Percentiles rank a stretch among this genome's conserved stretches.
phyloP scores from a whole-genome alignment of 2,329 filamentous ascomycete species.

The Thielaviopsis populi region DNA sequence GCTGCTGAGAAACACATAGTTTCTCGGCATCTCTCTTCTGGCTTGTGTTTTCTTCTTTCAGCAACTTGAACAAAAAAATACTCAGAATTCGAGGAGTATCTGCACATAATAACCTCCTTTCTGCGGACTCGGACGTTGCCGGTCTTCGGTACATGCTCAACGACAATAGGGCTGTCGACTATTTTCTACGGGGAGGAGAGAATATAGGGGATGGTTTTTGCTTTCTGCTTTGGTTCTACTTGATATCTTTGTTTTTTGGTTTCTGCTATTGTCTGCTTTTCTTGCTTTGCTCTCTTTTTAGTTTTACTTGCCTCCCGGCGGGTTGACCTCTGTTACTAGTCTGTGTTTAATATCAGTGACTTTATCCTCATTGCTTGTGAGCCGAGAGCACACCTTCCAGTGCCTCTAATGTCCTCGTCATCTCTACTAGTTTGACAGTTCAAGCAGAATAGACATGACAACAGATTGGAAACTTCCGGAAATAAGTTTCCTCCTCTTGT shows the following conservation, averaged over 20 bases:
- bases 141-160: conserved; percentile 2
- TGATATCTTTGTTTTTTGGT: conserved; percentile 6
- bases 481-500: too few relatives aligned
- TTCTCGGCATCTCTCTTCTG: neutral
- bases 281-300: neutral
- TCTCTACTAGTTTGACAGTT: too few relatives aligned
- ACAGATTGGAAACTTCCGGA: too few relatives aligned
- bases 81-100: neutral
- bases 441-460: too few relatives aligned
- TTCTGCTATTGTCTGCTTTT: neutral
- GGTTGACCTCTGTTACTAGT: neutral
- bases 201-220: neutral
- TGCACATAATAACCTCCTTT: conserved; percentile 2
- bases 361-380: neutral
- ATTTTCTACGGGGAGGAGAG: neutral
- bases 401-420: too few relatives aligned
- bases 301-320: neutral
- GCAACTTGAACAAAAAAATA: neutral
- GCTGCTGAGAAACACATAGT: neutral
- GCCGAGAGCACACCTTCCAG: neutral
- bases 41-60: neutral
- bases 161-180: neutral
- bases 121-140: neutral
- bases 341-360: neutral
- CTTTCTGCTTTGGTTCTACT: neutral